Evolutionary conservation across 192 early-diverging fungal genomes (phyloP), one percentile per base, ranked within the genome.

Genomic region (Rhizophagus prolifer): DNA sequence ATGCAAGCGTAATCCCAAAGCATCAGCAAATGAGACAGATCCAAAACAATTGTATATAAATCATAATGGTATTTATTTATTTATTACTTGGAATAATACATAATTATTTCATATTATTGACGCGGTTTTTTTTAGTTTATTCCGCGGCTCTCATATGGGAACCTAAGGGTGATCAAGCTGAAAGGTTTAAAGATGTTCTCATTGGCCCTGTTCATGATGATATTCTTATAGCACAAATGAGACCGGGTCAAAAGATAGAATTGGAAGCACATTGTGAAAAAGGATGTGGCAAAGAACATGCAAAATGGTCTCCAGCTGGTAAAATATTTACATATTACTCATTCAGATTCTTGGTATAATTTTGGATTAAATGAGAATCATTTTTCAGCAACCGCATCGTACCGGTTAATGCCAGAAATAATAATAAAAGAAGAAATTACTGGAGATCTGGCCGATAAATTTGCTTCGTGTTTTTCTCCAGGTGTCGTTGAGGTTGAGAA

Each of bases 251-350:
- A 78, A 82, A 89, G 60, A 92, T 99, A 54, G 85, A 89, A 47
- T 82, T 94, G 71, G 94, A 95, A 79, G 75, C 95, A 69, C 96
- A 98, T 80, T 94, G 93, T 80, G 88, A 89, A 46, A 98, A 97
- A 85, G 96, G 97, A 16, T 86, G 95, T 63, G 97, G 96, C 41
- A 91, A 94, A 81, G 96, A 97, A 77, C 97, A 99, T 71, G 96
- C 96, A 74, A 99, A 99, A 76, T 99, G 92, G 88, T 97, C 96
- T 5, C 97, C 97, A 12, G 96, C 97, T 30, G 88, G 88, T 88
- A 47, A 76, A 79, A 83, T 58, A 19, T 26, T 12, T 25, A 12
- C 4, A 5, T 25, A 25, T 63, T 30, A 16, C 10, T 13, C 1
- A 0, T 64, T 10, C 25, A 13, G 6, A 30, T 30, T 25, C 23